phyloP scores from a whole-genome alignment of 148 eudicot genomes.

The Rhododendron vialii region DNA sequence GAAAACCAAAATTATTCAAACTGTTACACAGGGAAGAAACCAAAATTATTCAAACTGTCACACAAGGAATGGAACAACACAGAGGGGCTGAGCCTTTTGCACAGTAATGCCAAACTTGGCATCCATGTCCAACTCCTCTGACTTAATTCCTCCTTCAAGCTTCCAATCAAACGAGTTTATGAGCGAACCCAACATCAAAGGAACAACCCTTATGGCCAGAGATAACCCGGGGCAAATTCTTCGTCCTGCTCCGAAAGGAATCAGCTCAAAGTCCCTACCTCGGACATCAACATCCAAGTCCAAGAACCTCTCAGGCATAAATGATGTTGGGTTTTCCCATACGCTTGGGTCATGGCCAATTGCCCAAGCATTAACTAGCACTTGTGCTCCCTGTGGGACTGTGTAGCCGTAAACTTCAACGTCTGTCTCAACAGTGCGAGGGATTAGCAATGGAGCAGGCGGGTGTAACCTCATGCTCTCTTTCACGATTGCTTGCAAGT shows the following conservation, averaged over 20 bases:
- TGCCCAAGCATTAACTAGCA: constrained; percentile 5
- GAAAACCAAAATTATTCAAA: not conserved
- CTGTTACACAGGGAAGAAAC: not conserved
- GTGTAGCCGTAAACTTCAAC: not conserved
- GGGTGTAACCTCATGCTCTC: not conserved
- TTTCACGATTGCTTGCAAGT: not conserved
- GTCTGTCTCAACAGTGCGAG: not conserved
- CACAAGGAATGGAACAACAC: not conserved
- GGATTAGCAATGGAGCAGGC: not conserved
- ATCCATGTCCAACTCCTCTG: not conserved
- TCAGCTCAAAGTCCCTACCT: not conserved
- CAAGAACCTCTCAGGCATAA: constrained; percentile 15
- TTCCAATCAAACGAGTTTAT: constrained; percentile 8
- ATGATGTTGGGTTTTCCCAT: not conserved
- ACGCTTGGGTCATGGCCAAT: not conserved
- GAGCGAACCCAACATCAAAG: not conserved
- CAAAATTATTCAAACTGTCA: not conserved
- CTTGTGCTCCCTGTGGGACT: constrained; percentile 6
- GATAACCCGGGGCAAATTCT: constrained; percentile 6
- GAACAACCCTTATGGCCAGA: not conserved
- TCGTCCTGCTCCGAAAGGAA: not conserved
- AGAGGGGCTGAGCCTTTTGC: not conserved
- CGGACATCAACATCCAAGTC: constrained; percentile 1
- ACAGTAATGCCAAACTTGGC: not conserved
- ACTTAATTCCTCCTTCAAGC: not conserved